Evolutionary conservation across 2,329 filamentous ascomycete species (phyloP).

Genomic region (Pseudopyrenochaeta lycopersici): DNA sequence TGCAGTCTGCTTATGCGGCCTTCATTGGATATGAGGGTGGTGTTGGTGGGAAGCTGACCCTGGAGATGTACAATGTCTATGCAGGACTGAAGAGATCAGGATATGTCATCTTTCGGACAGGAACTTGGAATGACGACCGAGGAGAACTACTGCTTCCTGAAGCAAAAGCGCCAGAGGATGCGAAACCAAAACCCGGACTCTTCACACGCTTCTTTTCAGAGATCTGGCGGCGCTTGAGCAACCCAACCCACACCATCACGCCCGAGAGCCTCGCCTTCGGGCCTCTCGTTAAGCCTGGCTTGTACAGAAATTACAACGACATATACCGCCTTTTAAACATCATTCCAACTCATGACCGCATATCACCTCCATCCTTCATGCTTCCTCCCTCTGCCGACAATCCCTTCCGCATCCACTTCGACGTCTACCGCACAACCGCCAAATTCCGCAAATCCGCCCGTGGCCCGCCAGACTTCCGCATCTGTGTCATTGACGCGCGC

Average conservation of each 20-base stretch:
- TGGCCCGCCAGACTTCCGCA: conserved; percentile 80
- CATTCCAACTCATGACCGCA: conserved; percentile 74
- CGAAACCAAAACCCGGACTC: conserved; percentile 20
- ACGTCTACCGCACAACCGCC: conserved; percentile 79
- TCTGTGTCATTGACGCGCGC: conserved; percentile 82
- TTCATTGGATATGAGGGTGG: conserved; percentile 76
- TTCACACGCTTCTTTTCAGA: conserved; percentile 48
- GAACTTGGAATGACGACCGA: conserved; percentile 53
- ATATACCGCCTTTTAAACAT: conserved; percentile 81
- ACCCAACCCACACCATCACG: conserved; percentile 25
- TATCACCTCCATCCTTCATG: conserved; percentile 44
- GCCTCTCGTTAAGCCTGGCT: conserved; percentile 61
- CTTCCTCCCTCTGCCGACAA: conserved; percentile 47
- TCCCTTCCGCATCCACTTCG: conserved; percentile 78
- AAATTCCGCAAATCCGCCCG: conserved; percentile 81
- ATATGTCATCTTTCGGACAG: conserved; percentile 80
- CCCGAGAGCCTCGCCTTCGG: conserved; percentile 47
- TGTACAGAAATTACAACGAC: conserved; percentile 66
- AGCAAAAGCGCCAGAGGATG: conserved; percentile 7
- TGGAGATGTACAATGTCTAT: conserved; percentile 90
- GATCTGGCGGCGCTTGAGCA: conserved; percentile 43
- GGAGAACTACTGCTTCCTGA: conserved; percentile 21
- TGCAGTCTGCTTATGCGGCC: conserved; percentile 89
- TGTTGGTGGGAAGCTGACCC: conserved; percentile 60
- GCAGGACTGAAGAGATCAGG: conserved; percentile 82